Evolutionary conservation across 2,329 filamentous ascomycete genomes (phyloP).

Genomic region (Claviceps quebecensis): DNA sequence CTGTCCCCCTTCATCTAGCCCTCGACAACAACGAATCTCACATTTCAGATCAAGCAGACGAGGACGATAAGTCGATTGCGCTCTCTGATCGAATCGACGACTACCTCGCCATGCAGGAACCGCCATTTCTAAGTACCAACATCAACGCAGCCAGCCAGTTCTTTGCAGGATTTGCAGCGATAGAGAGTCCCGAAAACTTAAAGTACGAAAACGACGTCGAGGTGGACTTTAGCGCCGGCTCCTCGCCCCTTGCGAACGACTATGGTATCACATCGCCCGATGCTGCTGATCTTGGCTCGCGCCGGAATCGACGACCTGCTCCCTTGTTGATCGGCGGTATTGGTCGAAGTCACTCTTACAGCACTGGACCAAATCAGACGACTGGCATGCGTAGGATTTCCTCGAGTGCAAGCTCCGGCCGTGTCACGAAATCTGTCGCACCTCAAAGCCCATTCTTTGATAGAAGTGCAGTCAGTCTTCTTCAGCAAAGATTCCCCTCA

Average conservation of each 20-base stretch:
- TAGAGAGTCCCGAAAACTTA: neutral
- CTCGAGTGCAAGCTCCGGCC: slow-evolving; percentile 31
- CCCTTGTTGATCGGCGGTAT: slow-evolving; percentile 30
- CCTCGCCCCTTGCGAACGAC: slow-evolving; percentile 6
- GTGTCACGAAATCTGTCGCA: slow-evolving; percentile 18
- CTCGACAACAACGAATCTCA: neutral
- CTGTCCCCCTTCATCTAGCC: neutral
- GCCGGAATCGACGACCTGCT: slow-evolving; percentile 31
- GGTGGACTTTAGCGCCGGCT: neutral
- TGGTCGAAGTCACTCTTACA: slow-evolving; percentile 27
- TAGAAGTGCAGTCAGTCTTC: slow-evolving; percentile 29
- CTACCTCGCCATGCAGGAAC: slow-evolving; percentile 8
- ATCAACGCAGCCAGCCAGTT: slow-evolving; percentile 3
- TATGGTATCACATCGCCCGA: slow-evolving; percentile 32
- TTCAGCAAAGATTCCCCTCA: slow-evolving; percentile 27
- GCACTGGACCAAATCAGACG: slow-evolving; percentile 30
- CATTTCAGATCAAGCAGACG: slow-evolving; percentile 4
- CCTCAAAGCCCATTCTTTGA: slow-evolving; percentile 27
- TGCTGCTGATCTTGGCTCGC: slow-evolving; percentile 38
- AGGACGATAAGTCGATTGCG: slow-evolving; percentile 5
- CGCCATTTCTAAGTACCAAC: slow-evolving; percentile 5
- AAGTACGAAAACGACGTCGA: slow-evolving; percentile 1
- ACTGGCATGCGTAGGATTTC: slow-evolving; percentile 40
- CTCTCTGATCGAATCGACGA: slow-evolving; percentile 8
- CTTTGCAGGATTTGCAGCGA: slow-evolving; percentile 1